Percentiles rank a stretch among this genome's conserved stretches.
Conservation (phyloP, 106 monocot genomes). For the Dendrobium catenatum region DNA sequence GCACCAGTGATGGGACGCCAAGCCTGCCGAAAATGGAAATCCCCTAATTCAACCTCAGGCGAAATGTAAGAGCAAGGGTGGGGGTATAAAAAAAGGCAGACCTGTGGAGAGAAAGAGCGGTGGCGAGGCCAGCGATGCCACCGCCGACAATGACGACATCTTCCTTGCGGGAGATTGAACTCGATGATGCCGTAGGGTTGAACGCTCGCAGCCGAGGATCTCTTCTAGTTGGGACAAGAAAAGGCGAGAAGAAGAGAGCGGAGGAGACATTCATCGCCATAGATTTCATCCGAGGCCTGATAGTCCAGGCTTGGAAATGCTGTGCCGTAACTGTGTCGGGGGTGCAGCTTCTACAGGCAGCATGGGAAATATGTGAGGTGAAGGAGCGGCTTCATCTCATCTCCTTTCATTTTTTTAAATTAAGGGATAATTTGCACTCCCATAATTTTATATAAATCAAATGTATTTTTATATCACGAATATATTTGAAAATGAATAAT, state of each 20-base stretch:
- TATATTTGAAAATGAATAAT: too few relatives aligned
- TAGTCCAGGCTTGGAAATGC: background rate
- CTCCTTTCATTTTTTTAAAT: too few relatives aligned
- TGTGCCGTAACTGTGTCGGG: background rate
- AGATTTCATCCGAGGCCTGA: background rate
- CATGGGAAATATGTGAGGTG: background rate
- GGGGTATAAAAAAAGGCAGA: background rate
- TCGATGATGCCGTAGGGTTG: slow-evolving; percentile 1
- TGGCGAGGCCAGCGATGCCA: slow-evolving; percentile 91
- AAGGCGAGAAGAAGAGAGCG: background rate
- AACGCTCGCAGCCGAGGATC: background rate
- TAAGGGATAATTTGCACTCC: too few relatives aligned
- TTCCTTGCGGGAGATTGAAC: slow-evolving; percentile 20
- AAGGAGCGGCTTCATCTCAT: background rate
- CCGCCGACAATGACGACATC: slow-evolving; percentile 75
- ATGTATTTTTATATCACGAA: too few relatives aligned
- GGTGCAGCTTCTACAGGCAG: background rate
- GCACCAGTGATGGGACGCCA: slow-evolving; percentile 56
- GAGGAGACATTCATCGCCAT: background rate
- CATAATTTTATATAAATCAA: too few relatives aligned
- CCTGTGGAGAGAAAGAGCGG: slow-evolving; percentile 65
- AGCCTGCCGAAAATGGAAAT: slow-evolving; percentile 29
- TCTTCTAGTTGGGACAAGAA: background rate
- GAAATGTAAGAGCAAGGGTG: background rate
- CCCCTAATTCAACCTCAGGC: background rate